phyloP scores from a whole-genome alignment of 768 basidiomycete species.

The Pilatotrama ljubarskyi region DNA sequence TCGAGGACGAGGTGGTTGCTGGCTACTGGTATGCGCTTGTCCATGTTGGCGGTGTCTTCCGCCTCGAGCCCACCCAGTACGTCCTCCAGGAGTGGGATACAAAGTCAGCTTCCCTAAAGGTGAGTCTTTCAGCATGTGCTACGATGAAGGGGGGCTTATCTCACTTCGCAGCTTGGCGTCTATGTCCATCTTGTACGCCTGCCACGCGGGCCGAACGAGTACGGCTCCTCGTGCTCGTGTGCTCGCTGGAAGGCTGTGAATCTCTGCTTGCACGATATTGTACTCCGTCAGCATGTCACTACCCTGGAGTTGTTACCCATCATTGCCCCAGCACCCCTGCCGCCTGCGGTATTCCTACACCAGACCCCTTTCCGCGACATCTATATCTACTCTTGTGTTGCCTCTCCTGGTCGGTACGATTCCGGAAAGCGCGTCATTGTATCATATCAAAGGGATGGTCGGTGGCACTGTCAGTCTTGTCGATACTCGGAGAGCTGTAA shows the following conservation, averaged over 20 bases:
- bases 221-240: not conserved
- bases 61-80: not conserved
- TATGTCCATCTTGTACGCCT: not conserved
- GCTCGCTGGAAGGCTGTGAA: not conserved
- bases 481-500: not conserved
- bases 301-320: not conserved
- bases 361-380: not conserved
- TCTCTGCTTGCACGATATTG: not conserved
- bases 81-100: slow-evolving; percentile 8
- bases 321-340: not conserved
- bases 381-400: slow-evolving; percentile 6
- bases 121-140: not conserved
- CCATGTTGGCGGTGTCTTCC: not conserved
- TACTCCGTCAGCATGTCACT: not conserved
- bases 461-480: slow-evolving; percentile 10
- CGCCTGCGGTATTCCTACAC: not conserved
- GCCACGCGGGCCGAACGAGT: not conserved
- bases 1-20: no score
- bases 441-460: slow-evolving; percentile 1
- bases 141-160: not conserved
- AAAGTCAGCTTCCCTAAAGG: not conserved
- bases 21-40: slow-evolving; percentile 9
- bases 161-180: not conserved
- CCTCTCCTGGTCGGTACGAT: not conserved
- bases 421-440: slow-evolving; percentile 10